Base-by-base conservation (phyloP, 345 rosid genomes). In the Combretum micranthum region DNA sequence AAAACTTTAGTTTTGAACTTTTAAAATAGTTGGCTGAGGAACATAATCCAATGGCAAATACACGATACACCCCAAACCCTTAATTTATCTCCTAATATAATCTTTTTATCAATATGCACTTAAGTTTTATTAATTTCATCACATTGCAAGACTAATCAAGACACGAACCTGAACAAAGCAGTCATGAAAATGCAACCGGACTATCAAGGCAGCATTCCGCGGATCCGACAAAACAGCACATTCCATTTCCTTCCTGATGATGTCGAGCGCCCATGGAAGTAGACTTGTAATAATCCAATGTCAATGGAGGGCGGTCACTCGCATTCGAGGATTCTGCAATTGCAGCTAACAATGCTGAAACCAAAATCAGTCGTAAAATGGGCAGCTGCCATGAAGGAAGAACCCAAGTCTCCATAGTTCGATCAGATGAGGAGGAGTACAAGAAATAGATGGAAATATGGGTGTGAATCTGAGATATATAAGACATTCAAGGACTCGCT, bases 131-230 rank as follows among this genome's bases (percentile, higher is more conserved):
- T n/a, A n/a, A n/a, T n/a, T n/a, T n/a, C n/a, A n/a, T n/a, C n/a
- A n/a, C n/a, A n/a, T n/a, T n/a, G n/a, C n/a, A 56, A 21, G 46
- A 56, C 22, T 43, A 21, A 6, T 13, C 4, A 19, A n/a, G 53
- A 49, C 10, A 15, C 12, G 11, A 42, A 91, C 98, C 90, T 92
- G 95, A 47, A 86, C 89, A 55, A 92, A 88, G 67, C 97, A 92
- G 55, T 88, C 97, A 12, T 92, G 97, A 76, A 92, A 86, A 73
- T 92, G 96, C 57, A 92, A 57, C 26, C 90, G 82, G 7, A 84
- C 54, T 3, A 83, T 10, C 22, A 81, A 58, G 44, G 98, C 97
- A 2, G 98, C 97, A 50, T 80, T 92, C 11, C 95, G 84, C 4
- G 95, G 97, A 74, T 92, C 84, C 8, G 79, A 79, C 13, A 83